Base-by-base conservation (phyloP, 2,329 filamentous ascomycete genomes). In the Canariomyces notabilis region DNA sequence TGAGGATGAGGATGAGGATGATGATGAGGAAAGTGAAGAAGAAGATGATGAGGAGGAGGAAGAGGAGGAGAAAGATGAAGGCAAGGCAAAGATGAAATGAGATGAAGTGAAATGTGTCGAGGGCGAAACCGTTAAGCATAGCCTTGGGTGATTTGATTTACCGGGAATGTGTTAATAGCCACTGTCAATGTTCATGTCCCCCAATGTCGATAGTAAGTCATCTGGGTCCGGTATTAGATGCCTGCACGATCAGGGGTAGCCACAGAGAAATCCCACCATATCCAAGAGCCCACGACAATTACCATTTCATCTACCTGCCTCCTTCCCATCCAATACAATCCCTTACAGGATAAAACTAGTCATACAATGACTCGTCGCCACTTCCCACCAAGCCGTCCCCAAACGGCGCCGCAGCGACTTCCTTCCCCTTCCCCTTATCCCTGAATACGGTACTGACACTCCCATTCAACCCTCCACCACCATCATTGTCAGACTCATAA, bases 301-400 rank as follows among this genome's bases (percentile, higher is more conserved):
- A 29, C 26, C 9, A 29, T 29, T 29, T 29, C 9, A 29, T 29
- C 26, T 9, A 29, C 7, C 26, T 29, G 9, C 9, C 26, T 9
- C 9, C 9, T 12, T 29, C 8, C 9, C 14, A 11, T 8, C 9
- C 26, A 29, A 6, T 6, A 26, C 26, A 9, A 9, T 12, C 9
- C 26, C 26, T 29, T 29, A 42, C 29, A 6, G 12, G 12, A 19
- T 14, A 6, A 4, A 16, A 22, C 62, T 66, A 80, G 44, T 59
- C 60, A 59, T 82, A 81, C 59, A 81, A 55, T n/a, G n/a, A n/a
- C 8, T 68, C 76, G 38, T 80, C 77, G 42, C 81, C 77, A 49
- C 76, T 78, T 52, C 73, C 76, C 15, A 69, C 75, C n/a, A 67
- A 73, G 16, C 71, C 70, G n/a, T 77, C 69, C 55, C 72, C 68